Evolutionary conservation across 108 stramenopile genomes (phyloP).

Genomic region (Nitzschia sp.): DNA sequence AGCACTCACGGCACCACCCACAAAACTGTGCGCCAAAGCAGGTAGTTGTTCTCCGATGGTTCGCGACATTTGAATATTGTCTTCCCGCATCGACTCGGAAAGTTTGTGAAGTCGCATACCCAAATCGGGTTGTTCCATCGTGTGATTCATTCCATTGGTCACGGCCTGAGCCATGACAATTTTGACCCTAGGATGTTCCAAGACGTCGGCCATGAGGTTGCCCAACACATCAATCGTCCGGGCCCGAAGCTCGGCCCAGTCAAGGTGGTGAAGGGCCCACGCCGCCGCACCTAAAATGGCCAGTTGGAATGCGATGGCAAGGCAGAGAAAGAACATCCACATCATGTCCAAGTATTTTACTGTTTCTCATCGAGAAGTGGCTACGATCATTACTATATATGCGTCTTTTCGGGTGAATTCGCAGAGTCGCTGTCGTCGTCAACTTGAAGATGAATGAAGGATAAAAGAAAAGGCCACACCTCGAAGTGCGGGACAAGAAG

Average conservation of each 20-base stretch:
- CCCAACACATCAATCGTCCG: not conserved
- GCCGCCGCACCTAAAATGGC: not conserved
- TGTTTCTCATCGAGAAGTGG: no score
- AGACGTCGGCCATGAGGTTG: slow-evolving; percentile 18
- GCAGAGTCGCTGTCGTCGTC: no score
- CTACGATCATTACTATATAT: no score
- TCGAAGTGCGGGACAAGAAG: no score
- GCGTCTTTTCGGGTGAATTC: no score
- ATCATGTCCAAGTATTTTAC: no score
- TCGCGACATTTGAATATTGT: slow-evolving; percentile 23
- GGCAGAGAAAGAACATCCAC: not conserved
- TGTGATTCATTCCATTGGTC: slow-evolving; percentile 23
- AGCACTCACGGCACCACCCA: slow-evolving; percentile 7
- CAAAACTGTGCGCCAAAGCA: slow-evolving; percentile 3
- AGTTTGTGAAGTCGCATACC: not conserved
- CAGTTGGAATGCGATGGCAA: not conserved
- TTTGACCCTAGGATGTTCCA: slow-evolving; percentile 18
- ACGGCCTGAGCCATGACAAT: not conserved
- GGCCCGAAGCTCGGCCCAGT: not conserved
- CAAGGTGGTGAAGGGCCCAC: not conserved
- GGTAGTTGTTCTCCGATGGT: slow-evolving; percentile 28
- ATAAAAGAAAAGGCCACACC: no score
- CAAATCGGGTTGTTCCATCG: slow-evolving; percentile 25
- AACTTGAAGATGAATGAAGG: no score
- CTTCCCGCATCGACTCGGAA: not conserved